Conservation (phyloP, 495 filamentous ascomycete species). For the Penicillium silybi region DNA sequence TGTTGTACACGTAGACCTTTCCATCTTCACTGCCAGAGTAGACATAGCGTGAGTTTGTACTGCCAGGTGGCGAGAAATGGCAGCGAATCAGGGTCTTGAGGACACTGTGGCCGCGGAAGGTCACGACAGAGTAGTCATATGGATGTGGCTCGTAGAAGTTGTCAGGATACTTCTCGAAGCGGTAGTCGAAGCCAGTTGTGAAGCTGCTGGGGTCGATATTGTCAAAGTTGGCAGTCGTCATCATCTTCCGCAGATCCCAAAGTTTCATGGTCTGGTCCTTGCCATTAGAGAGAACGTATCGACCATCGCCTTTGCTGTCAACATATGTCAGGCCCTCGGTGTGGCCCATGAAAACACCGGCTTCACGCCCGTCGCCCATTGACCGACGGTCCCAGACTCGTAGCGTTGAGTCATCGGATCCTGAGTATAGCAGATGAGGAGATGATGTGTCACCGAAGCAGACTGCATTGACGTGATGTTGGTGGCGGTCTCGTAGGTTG, state of each 20-base stretch:
- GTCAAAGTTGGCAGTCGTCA: constrained; percentile 62
- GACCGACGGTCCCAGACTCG: constrained; percentile 96
- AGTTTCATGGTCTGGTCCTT: constrained; percentile 98
- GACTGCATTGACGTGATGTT: constrained; percentile 92
- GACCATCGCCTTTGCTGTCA: constrained; percentile 92
- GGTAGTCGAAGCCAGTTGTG: constrained; percentile 81
- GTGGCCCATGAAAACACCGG: constrained; percentile 90
- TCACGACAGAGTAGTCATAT: constrained; percentile 87
- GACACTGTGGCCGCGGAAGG: constrained; percentile 85
- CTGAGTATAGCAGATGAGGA: constrained; percentile 94
- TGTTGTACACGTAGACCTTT: constrained; percentile 84
- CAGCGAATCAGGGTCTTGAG: constrained; percentile 88
- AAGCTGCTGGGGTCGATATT: constrained; percentile 50
- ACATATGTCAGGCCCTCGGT: constrained; percentile 94
- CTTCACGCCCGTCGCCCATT: constrained; percentile 81
- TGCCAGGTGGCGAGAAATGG: constrained; percentile 88
- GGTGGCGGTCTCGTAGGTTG: constrained; percentile 66
- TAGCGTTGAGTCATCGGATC: constrained; percentile 67
- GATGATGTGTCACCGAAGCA: constrained; percentile 88
- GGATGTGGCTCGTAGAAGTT: constrained; percentile 71
- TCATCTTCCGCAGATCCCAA: constrained; percentile 88
- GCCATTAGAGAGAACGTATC: constrained; percentile 89
- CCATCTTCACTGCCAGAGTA: constrained; percentile 89
- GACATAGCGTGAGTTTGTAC: constrained; percentile 88
- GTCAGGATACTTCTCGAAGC: constrained; percentile 63